Evolutionary conservation across 805 yeast genomes (phyloP), one percentile per base, ranked within the genome.

Genomic region (Suhomyces vadensis): DNA sequence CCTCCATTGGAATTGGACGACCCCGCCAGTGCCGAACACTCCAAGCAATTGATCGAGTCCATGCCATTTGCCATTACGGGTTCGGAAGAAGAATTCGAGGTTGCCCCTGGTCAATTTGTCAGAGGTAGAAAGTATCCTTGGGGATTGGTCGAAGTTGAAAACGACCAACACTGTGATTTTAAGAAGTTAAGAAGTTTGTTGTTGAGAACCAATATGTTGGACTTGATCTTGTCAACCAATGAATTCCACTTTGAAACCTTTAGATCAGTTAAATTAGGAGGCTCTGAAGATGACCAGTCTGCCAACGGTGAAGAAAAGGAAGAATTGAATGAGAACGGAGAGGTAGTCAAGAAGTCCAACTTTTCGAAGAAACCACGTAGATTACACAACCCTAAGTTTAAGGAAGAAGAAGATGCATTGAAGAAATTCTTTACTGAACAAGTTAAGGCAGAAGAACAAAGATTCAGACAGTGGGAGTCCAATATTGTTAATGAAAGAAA

Each of bases 391-490:
- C 98, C 98, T 39, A 86, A 88, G 69, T 94, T 87, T 74, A 85
- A 90, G 67, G 97, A 94, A 68, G 98, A 92, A 66, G 99, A 94
- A 69, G 94, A 88, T 64, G 85, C 91, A 25, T 77, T 94, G 62
- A 89, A 94, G 78, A 85, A 87, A 70, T 87, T 87, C 66, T 94
- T 94, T 71, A 92, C 98, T 7, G 97, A 91, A 67, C 97, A 94
- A 73, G 76, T 94, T 48, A 91, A 92, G 72, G 87, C 87, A 38
- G 99, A 94, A 72, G 99, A 94, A 61, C 95, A 89, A 60, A 81
- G 99, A 63, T 94, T 94, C 69, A 87, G 95, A 75, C 96, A 92
- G 74, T 94, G 99, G 99, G 97, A 91, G 72, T 87, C 90, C 57
- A 92, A 94, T 63, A 88, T 94, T 56, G 94, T 90, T 54, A 89